Evolutionary conservation across 495 filamentous ascomycete species (phyloP).

Genomic region (Mytilinidion resinicola): DNA sequence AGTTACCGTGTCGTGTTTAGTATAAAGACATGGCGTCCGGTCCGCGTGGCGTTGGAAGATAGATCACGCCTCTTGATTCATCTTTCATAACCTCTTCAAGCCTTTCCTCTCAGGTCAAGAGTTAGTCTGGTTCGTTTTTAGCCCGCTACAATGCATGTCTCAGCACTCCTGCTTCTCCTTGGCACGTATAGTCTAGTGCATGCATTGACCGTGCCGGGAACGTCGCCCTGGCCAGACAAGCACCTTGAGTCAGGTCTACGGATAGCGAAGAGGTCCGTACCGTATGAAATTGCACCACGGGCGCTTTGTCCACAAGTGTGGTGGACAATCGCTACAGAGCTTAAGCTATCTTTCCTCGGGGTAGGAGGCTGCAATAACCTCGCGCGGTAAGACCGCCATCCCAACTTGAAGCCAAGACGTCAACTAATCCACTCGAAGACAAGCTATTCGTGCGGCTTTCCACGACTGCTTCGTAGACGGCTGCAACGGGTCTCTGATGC

Average conservation of each 20-base stretch:
- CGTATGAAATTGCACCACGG: neutral
- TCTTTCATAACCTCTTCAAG: too few relatives aligned
- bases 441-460: slow-evolving; percentile 28
- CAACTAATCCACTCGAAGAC: neutral
- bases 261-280: neutral
- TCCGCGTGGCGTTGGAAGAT: too few relatives aligned
- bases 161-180: neutral
- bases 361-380: slow-evolving; percentile 25
- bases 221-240: neutral
- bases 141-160: neutral
- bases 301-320: slow-evolving; percentile 23
- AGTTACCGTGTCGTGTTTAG: too few relatives aligned
- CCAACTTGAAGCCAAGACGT: neutral
- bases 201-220: neutral
- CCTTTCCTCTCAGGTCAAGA: too few relatives aligned
- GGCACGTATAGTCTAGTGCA: neutral
- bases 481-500: slow-evolving; percentile 30
- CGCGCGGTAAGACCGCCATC: slow-evolving; percentile 8
- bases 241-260: neutral
- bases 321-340: slow-evolving; percentile 15
- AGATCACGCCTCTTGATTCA: too few relatives aligned
- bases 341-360: slow-evolving; percentile 20
- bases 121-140: slow-evolving; percentile 5
- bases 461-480: slow-evolving; percentile 31
- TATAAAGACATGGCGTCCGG: too few relatives aligned